These are phyloP conservation scores for Geranium rotundifolium DNA, from an alignment of 345 rosid species.

Conservation along the genomic window DNA sequence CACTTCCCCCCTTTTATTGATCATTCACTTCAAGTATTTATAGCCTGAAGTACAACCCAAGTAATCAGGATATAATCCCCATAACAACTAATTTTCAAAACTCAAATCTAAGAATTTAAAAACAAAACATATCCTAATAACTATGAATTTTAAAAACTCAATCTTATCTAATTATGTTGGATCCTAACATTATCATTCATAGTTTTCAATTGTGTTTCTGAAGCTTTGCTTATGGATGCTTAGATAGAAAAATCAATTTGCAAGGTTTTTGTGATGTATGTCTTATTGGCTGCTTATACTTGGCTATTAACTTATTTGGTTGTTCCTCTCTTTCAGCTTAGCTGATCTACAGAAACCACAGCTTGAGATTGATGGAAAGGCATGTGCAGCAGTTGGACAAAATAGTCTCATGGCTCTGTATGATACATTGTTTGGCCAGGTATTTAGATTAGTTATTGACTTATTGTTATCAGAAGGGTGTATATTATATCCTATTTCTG, in stretches of 20 bases:
- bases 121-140: too few relatives aligned
- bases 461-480: not conserved
- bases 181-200: too few relatives aligned
- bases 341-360: slow-evolving; percentile 98
- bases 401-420: slow-evolving; percentile 92
- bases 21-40: too few relatives aligned
- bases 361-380: slow-evolving; percentile 87
- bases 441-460: slow-evolving; percentile 4
- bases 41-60: too few relatives aligned
- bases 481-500: not conserved
- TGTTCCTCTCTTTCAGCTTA: slow-evolving; percentile 37
- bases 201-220: not conserved
- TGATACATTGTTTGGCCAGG: slow-evolving; percentile 83
- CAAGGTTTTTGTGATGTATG: not conserved
- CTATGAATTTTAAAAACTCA: too few relatives aligned
- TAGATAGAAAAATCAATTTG: not conserved
- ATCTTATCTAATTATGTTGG: too few relatives aligned
- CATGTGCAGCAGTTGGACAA: slow-evolving; percentile 99
- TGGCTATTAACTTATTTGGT: not conserved
- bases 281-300: not conserved
- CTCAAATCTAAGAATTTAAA: too few relatives aligned
- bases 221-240: not conserved
- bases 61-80: too few relatives aligned
- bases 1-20: too few relatives aligned
- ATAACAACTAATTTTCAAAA: too few relatives aligned